Evolutionary conservation across 768 basidiomycete species (phyloP).

Genomic region (Dentipellis fragilis): DNA sequence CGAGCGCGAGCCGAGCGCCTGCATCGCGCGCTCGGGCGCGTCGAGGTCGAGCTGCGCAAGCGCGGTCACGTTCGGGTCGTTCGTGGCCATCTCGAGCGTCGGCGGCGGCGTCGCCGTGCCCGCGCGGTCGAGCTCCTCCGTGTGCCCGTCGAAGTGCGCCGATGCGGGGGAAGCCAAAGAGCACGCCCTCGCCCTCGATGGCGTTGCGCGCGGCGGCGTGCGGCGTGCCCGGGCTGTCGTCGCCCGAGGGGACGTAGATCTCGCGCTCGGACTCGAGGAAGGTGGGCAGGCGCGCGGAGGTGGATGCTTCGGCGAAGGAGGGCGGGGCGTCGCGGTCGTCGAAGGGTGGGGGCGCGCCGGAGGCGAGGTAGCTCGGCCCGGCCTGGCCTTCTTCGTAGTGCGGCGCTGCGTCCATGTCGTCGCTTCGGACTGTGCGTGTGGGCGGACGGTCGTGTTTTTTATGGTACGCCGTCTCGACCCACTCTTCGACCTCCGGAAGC

Average conservation of each 20-base stretch:
- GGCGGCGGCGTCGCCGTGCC: constrained; percentile 65
- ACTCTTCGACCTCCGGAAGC: constrained; percentile 68
- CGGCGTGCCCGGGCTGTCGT: constrained; percentile 26
- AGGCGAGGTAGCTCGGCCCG: constrained; percentile 61
- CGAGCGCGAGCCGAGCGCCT: constrained; percentile 57
- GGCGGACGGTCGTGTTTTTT: constrained; percentile 87
- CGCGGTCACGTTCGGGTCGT: constrained; percentile 60
- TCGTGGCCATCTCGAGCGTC: constrained; percentile 62
- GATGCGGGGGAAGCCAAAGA: constrained; percentile 65
- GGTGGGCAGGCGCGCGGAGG: constrained; percentile 46
- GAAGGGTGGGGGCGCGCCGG: constrained; percentile 70
- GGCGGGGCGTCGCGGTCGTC: constrained; percentile 79
- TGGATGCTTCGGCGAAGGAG: constrained; percentile 30
- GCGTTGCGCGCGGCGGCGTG: constrained; percentile 20
- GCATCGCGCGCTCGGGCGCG: constrained; percentile 42
- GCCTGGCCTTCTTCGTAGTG: constrained; percentile 63
- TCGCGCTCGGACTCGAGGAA: constrained; percentile 77
- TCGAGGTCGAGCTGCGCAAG: constrained; percentile 47
- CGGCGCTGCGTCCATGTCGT: constrained; percentile 58
- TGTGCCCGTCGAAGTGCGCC: constrained; percentile 77
- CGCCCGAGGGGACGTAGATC: constrained; percentile 48
- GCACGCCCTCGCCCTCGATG: constrained; percentile 64
- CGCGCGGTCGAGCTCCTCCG: constrained; percentile 46
- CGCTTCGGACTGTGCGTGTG: constrained; percentile 53
- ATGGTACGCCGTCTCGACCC: constrained; percentile 65